These are phyloP conservation scores for Apostasia ramifera DNA, from an alignment of 106 monocot species.

Conservation along the genomic window DNA sequence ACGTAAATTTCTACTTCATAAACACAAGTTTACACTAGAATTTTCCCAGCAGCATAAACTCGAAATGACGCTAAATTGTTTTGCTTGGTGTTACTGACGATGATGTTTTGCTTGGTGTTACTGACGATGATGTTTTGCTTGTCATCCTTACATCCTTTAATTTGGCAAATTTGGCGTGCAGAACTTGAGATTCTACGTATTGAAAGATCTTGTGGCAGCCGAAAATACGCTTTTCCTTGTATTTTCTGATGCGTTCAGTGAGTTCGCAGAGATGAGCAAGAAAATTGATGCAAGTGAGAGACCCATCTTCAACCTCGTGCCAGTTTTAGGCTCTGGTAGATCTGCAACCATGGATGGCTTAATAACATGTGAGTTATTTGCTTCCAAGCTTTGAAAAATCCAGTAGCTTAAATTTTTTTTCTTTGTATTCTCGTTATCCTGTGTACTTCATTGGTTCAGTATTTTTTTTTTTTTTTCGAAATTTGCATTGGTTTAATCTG, in stretches of 20 bases:
- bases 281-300: not conserved
- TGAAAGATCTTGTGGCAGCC: constrained; percentile 7
- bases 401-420: too few relatives aligned
- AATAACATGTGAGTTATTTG: constrained; percentile 83
- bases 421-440: too few relatives aligned
- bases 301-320: constrained; percentile 57
- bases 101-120: not conserved
- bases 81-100: too few relatives aligned
- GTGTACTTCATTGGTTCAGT: too few relatives aligned
- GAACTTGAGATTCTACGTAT: constrained; percentile 72
- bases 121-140: not conserved
- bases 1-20: too few relatives aligned
- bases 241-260: constrained; percentile 40
- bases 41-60: too few relatives aligned
- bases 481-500: too few relatives aligned
- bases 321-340: constrained; percentile 59
- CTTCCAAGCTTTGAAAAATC: constrained; percentile 32
- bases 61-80: too few relatives aligned
- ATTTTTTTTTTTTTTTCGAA: too few relatives aligned
- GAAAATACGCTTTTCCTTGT: constrained; percentile 21
- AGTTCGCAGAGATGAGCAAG: constrained; percentile 24
- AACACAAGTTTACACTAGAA: too few relatives aligned
- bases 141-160: not conserved
- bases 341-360: constrained; percentile 54
- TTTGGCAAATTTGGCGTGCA: constrained; percentile 16